phyloP scores from a whole-genome alignment of 1,139 yeast genomes.

The Kodamaea suecica region DNA sequence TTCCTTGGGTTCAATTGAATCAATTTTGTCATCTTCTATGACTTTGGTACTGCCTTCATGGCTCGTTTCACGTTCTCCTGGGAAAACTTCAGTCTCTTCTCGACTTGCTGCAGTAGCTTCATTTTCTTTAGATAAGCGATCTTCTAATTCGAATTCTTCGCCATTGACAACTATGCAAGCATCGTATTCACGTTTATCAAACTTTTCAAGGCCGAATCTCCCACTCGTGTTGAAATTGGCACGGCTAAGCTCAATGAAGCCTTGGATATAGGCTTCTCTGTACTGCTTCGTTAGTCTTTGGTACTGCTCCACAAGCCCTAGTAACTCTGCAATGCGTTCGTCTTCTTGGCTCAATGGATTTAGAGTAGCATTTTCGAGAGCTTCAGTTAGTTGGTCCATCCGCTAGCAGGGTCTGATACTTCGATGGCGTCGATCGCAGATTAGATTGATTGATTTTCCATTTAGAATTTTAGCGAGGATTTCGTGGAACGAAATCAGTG shows the following conservation, averaged over 20 bases:
- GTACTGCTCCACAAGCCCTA: conserved; percentile 30
- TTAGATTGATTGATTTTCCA: too few relatives aligned
- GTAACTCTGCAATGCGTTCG: conserved; percentile 19
- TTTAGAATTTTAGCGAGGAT: too few relatives aligned
- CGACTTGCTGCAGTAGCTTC: conserved; percentile 13
- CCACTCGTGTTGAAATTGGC: conserved; percentile 33
- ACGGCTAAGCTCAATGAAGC: conserved; percentile 36
- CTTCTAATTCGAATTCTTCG: background rate
- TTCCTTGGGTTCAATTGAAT: too few relatives aligned
- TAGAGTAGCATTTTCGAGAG: background rate
- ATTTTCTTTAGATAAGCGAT: background rate
- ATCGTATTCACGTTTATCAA: conserved; percentile 30
- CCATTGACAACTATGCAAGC: conserved; percentile 21
- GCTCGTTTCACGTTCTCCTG: too few relatives aligned
- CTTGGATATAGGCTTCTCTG: conserved; percentile 26
- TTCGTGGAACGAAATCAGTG: too few relatives aligned
- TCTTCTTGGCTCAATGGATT: conserved; percentile 13
- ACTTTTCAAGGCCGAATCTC: conserved; percentile 20
- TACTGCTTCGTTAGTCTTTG: conserved; percentile 21
- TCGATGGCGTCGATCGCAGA: too few relatives aligned
- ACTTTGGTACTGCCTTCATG: too few relatives aligned
- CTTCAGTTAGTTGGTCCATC: background rate
- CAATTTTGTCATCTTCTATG: too few relatives aligned
- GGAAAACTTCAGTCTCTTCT: conserved; percentile 20
- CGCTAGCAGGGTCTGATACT: too few relatives aligned